Percentiles rank a stretch among this genome's conserved stretches.
phyloP scores from a whole-genome alignment of 164 flowering plant species.

The Annona cherimola region DNA sequence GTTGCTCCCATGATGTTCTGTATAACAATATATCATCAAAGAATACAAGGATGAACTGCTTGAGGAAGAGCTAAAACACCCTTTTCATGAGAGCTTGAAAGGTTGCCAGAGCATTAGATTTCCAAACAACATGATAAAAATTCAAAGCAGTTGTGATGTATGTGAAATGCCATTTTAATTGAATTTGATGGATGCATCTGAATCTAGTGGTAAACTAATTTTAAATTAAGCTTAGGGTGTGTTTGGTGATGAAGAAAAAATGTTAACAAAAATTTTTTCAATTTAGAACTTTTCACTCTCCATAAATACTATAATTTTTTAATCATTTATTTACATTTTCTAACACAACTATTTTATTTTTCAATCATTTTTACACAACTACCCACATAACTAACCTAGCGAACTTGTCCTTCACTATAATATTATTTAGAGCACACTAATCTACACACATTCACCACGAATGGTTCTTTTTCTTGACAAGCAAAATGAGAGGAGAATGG shows the following conservation, averaged over 20 bases:
- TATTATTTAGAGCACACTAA: neutral
- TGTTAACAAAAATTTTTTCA: too few species aligned
- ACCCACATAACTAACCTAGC: too few species aligned
- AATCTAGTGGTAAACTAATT: neutral
- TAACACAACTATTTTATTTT: too few species aligned
- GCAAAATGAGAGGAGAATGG: constrained; percentile 3
- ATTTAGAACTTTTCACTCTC: too few species aligned
- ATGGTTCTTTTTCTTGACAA: neutral
- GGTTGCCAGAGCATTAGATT: neutral
- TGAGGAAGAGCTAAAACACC: neutral
- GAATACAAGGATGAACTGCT: neutral
- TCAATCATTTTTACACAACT: too few species aligned
- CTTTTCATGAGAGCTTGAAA: constrained; percentile 6
- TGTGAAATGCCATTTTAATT: neutral
- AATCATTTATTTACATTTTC: too few species aligned
- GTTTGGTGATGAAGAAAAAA: too few species aligned
- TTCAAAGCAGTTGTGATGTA: neutral
- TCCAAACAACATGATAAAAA: neutral
- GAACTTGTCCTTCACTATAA: constrained; percentile 1
- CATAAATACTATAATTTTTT: too few species aligned
- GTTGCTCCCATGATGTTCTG: neutral
- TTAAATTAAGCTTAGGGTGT: neutral
- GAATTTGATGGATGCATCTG: neutral
- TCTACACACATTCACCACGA: neutral
- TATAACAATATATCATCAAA: constrained; percentile 6